These are phyloP conservation scores for Pseudonectria foliicola DNA, from an alignment of 2,329 filamentous ascomycete genomes.

Conservation along the genomic window DNA sequence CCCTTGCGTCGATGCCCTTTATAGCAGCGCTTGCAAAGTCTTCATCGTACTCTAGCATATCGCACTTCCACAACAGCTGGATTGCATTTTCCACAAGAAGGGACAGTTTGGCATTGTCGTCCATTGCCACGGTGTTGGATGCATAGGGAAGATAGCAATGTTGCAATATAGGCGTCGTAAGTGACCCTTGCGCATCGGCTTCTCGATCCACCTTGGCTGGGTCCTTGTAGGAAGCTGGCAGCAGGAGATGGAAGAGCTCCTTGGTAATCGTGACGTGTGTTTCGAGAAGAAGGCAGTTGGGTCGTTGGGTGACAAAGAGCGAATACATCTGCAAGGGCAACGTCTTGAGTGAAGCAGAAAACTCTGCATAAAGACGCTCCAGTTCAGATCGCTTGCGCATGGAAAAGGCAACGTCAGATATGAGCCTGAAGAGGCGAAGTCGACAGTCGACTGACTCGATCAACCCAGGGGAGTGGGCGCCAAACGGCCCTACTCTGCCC, in stretches of 20 bases:
- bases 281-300: constrained; percentile 28
- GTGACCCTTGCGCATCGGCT: constrained; percentile 28
- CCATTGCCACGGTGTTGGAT: constrained; percentile 51
- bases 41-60: constrained; percentile 27
- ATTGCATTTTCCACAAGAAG: constrained; percentile 60
- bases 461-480: constrained; percentile 21
- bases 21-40: constrained; percentile 33
- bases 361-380: constrained; percentile 51
- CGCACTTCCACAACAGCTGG: constrained; percentile 40
- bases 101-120: constrained; percentile 68
- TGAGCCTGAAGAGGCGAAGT: constrained; percentile 53
- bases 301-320: constrained; percentile 38
- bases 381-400: constrained; percentile 37
- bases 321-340: constrained; percentile 52
- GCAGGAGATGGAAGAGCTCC: constrained; percentile 38
- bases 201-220: constrained; percentile 33
- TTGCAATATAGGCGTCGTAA: constrained; percentile 42
- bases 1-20: constrained; percentile 42
- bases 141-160: constrained; percentile 59
- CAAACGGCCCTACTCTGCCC: constrained; percentile 14
- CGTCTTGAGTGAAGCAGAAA: constrained; percentile 49
- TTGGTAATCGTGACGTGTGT: constrained; percentile 39
- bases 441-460: constrained; percentile 54
- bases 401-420: constrained; percentile 41
- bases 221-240: constrained; percentile 33